Conservation (phyloP, 2,329 filamentous ascomycete species). For the Aureobasidium sp. region DNA sequence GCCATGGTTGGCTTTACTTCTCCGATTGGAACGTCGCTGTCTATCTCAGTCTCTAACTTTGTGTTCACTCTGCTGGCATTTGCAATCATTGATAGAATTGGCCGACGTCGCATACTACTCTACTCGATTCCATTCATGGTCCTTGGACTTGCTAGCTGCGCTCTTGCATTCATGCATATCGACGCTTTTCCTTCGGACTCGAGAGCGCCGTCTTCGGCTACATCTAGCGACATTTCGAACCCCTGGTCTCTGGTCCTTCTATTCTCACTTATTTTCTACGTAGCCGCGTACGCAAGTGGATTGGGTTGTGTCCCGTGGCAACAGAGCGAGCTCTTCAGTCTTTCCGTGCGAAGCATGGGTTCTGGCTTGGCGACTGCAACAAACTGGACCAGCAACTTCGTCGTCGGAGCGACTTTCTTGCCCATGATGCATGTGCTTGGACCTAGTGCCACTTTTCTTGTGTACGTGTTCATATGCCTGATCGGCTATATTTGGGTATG, state of each 20-base stretch:
- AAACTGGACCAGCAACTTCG: conserved; percentile 81
- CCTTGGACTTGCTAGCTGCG: conserved; percentile 60
- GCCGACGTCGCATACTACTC: conserved; percentile 56
- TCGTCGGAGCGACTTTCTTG: conserved; percentile 78
- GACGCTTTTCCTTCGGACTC: conserved; percentile 28
- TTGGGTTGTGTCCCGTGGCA: conserved; percentile 94
- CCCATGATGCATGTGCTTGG: conserved; percentile 73
- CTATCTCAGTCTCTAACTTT: conserved; percentile 39
- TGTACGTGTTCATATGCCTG: conserved; percentile 67
- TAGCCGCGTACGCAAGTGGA: conserved; percentile 76
- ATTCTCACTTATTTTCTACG: conserved; percentile 69
- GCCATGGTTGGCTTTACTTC: conserved; percentile 36
- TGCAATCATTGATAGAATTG: conserved; percentile 35
- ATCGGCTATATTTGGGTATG: conserved; percentile 61
- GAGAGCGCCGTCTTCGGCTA: background rate
- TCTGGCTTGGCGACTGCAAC: conserved; percentile 69
- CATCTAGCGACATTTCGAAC: conserved; percentile 17
- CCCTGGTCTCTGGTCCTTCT: conserved; percentile 51
- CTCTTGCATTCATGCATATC: conserved; percentile 62
- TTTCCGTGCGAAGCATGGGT: conserved; percentile 63
- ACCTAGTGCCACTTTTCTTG: conserved; percentile 67
- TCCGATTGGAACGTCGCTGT: conserved; percentile 36
- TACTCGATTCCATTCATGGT: conserved; percentile 81
- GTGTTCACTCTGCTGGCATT: conserved; percentile 38
- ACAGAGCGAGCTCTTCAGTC: conserved; percentile 78